These are phyloP conservation scores for Colletotrichum caudatum DNA, from an alignment of 2,329 filamentous ascomycete species.

Conservation along the genomic window DNA sequence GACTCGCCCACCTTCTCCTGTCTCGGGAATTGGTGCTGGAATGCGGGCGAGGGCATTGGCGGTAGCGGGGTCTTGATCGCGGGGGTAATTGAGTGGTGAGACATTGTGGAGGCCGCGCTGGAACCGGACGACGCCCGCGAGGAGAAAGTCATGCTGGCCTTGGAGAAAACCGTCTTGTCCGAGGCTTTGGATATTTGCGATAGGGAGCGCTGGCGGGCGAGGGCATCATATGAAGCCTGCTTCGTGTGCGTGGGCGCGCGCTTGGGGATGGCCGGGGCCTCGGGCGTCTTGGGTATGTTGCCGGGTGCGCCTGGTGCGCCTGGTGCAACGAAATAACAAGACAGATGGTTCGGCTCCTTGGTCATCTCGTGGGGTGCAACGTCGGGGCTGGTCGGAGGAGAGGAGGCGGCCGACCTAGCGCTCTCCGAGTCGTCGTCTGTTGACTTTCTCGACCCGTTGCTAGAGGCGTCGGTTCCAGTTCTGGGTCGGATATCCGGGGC, in stretches of 20 bases:
- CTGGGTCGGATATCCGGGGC: slow-evolving; percentile 80
- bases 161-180: slow-evolving; percentile 65
- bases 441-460: slow-evolving; percentile 67
- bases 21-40: slow-evolving; percentile 49
- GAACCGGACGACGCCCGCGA: slow-evolving; percentile 70
- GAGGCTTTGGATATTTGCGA: slow-evolving; percentile 69
- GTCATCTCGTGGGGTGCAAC: slow-evolving; percentile 66
- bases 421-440: slow-evolving; percentile 80
- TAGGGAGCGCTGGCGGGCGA: slow-evolving; percentile 75
- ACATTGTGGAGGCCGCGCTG: slow-evolving; percentile 63
- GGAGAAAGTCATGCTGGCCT: slow-evolving; percentile 64
- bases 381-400: slow-evolving; percentile 77
- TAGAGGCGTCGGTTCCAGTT: slow-evolving; percentile 61
- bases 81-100: slow-evolving; percentile 52
- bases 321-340: slow-evolving; percentile 72
- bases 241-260: slow-evolving; percentile 91
- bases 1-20: slow-evolving; percentile 54
- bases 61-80: slow-evolving; percentile 48
- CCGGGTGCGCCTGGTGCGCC: slow-evolving; percentile 59
- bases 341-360: slow-evolving; percentile 74
- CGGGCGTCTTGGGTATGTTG: slow-evolving; percentile 56
- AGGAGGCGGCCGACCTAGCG: slow-evolving; percentile 65
- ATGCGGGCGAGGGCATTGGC: slow-evolving; percentile 49
- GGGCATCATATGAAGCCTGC: slow-evolving; percentile 78
- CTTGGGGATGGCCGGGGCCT: slow-evolving; percentile 72